Evolutionary conservation across 768 basidiomycete species (phyloP).

Genomic region (Coprinopsis sp.): DNA sequence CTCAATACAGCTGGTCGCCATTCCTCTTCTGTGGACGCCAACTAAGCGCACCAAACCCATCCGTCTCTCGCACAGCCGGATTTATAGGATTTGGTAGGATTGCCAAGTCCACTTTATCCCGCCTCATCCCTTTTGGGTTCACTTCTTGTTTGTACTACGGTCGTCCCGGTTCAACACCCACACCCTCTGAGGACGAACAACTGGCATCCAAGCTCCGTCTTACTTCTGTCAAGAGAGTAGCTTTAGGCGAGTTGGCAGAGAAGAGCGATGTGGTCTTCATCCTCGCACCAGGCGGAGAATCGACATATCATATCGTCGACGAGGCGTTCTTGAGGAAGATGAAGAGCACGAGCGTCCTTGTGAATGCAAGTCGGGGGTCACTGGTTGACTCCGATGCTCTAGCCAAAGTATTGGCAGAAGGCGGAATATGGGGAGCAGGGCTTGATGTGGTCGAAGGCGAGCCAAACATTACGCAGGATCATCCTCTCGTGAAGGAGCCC

Average conservation of each 20-base stretch:
- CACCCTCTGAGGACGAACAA: conserved; percentile 28
- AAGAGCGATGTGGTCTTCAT: conserved; percentile 85
- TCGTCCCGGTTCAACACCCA: conserved; percentile 47
- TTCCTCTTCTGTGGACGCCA: conserved; percentile 85
- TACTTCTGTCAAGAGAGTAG: conserved; percentile 51
- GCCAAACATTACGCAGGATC: conserved; percentile 65
- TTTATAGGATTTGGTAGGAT: conserved; percentile 97
- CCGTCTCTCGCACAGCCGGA: conserved; percentile 65
- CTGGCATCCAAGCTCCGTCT: conserved; percentile 29
- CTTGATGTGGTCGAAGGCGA: conserved; percentile 94
- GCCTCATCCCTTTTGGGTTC: conserved; percentile 81
- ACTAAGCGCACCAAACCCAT: conserved; percentile 48
- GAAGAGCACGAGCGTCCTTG: conserved; percentile 78
- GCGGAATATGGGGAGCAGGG: conserved; percentile 88
- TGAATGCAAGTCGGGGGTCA: conserved; percentile 83
- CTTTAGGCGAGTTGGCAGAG: conserved; percentile 61
- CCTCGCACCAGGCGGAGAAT: conserved; percentile 68
- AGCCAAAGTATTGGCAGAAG: conserved; percentile 67
- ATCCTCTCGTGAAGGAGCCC: conserved; percentile 76
- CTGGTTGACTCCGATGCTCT: conserved; percentile 90
- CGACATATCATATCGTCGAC: conserved; percentile 70
- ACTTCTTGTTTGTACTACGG: conserved; percentile 66
- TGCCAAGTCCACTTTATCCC: conserved; percentile 73
- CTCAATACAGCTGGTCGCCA: conserved; percentile 71
- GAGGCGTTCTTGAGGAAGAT: conserved; percentile 72